Evolutionary conservation across 1,284 basidiomycete species (phyloP), one percentile per base, ranked within the genome.

Genomic region (Microbotryum scabiosae): DNA sequence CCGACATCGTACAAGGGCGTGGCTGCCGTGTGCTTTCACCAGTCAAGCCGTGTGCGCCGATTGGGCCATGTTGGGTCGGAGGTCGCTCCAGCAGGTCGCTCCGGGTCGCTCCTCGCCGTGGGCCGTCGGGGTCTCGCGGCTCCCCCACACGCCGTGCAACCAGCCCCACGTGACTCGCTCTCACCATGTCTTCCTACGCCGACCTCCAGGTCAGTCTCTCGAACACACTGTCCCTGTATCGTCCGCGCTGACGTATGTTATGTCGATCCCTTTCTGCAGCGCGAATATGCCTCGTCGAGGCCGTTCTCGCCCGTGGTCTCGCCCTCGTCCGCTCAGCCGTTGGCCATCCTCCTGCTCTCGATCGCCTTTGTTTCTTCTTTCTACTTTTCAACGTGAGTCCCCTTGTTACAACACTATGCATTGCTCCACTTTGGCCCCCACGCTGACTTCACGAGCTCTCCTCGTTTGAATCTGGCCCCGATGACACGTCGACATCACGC

Each of bases 331-430:
- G 80, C 93, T 41, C 87, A 88, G 7, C 82, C 81, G 71, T 77
- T 92, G 70, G 86, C 90, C 8, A 80, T 88, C 72, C 56, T 86
- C 67, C 81, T 86, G 67, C 81, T 93, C 59, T 72, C 81, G 2
- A 76, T 81, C 26, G 89, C 89, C 2, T 92, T 94, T 72, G 81
- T 74, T 23, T 82, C 92, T 54, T 82, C 85, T 0, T 93, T 93
- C 79, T 88, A 90, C 78, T 90, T 89, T 75, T 85, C 90, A 61
- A 92, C 88, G 90, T 90, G 73, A 72, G 78, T 75, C 7, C 18
- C 41, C 5, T 26, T 26, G 28, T 36, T 6, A 48, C 10, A 16
- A 32, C 30, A 32, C 51, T 46, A 2, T 45, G 36, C 36, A 41
- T 12, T 5, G 4, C 16, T 2, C 9, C 36, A 41, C 36, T 2